These are phyloP conservation scores for Mortierella claussenii DNA, from an alignment of 192 early-diverging fungal genomes.

Conservation along the genomic window DNA sequence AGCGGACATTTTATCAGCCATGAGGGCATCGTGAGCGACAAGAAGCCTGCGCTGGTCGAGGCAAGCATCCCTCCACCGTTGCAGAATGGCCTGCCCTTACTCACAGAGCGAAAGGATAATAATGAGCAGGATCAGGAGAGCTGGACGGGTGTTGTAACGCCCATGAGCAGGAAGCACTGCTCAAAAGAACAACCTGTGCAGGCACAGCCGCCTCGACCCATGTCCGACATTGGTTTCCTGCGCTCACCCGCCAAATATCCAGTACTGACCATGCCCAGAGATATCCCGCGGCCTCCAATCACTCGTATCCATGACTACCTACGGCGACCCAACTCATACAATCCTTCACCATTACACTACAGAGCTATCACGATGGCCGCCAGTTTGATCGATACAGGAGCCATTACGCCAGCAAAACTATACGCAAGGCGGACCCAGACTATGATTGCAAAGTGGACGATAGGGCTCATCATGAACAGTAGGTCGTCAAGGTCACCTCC, in stretches of 20 bases:
- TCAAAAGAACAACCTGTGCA: not conserved
- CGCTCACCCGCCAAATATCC: constrained; percentile 20
- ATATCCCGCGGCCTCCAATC: constrained; percentile 49
- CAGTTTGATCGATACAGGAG: constrained; percentile 45
- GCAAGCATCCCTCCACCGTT: constrained; percentile 24
- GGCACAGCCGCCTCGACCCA: constrained; percentile 11
- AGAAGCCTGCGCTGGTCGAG: constrained; percentile 42
- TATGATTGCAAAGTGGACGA: constrained; percentile 52
- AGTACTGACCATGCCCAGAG: constrained; percentile 26
- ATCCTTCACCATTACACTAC: constrained; percentile 41
- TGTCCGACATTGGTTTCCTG: constrained; percentile 31
- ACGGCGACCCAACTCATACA: constrained; percentile 38
- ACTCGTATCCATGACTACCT: constrained; percentile 38
- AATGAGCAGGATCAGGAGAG: constrained; percentile 11
- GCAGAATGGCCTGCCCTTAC: constrained; percentile 1
- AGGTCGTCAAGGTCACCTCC: constrained; percentile 3
- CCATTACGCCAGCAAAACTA: constrained; percentile 44
- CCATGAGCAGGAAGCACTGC: constrained; percentile 2
- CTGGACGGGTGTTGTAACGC: constrained; percentile 15
- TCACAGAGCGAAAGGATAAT: not conserved
- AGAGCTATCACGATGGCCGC: constrained; percentile 48
- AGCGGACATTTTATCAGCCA: constrained; percentile 36
- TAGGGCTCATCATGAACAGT: constrained; percentile 47
- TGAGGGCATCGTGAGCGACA: constrained; percentile 44
- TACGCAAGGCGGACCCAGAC: constrained; percentile 46